phyloP scores from a whole-genome alignment of 768 basidiomycete species.

The Tricholoma saponaceum region DNA sequence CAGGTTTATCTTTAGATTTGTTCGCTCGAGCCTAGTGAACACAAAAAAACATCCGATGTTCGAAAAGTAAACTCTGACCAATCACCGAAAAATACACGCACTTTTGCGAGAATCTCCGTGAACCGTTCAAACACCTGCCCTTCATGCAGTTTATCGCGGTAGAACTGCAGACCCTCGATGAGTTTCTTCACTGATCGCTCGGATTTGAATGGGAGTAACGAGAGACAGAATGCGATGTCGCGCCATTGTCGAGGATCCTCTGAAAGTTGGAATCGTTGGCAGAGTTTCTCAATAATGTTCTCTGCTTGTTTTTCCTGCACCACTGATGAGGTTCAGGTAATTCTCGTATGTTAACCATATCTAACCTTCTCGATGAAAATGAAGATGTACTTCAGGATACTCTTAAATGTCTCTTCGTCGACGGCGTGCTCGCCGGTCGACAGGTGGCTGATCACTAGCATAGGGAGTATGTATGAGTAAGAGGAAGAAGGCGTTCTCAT shows the following conservation, averaged over 20 bases:
- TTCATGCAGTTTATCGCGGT: conserved; percentile 96
- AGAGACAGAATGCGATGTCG: conserved; percentile 94
- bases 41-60: too few relatives aligned
- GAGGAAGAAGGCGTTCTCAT: background rate
- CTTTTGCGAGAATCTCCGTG: conserved; percentile 89
- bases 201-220: conserved; percentile 93
- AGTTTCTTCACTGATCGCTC: conserved; percentile 96
- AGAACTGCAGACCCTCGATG: conserved; percentile 87
- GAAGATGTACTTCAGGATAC: conserved; percentile 93
- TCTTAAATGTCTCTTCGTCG: conserved; percentile 88
- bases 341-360: too few relatives aligned
- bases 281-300: conserved; percentile 94
- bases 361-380: conserved; percentile 92
- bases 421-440: conserved; percentile 89
- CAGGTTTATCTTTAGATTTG: conserved; percentile 90
- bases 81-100: conserved; percentile 25
- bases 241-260: conserved; percentile 95
- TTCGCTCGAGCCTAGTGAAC: conserved; percentile 69
- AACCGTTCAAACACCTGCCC: conserved; percentile 76
- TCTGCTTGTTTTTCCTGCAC: conserved; percentile 95
- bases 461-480: conserved; percentile 6
- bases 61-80: too few relatives aligned
- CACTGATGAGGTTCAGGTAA: background rate
- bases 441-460: conserved; percentile 94
- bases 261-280: conserved; percentile 87